phyloP scores from a whole-genome alignment of 1,284 basidiomycete genomes.

The Trichosporon faecale region DNA sequence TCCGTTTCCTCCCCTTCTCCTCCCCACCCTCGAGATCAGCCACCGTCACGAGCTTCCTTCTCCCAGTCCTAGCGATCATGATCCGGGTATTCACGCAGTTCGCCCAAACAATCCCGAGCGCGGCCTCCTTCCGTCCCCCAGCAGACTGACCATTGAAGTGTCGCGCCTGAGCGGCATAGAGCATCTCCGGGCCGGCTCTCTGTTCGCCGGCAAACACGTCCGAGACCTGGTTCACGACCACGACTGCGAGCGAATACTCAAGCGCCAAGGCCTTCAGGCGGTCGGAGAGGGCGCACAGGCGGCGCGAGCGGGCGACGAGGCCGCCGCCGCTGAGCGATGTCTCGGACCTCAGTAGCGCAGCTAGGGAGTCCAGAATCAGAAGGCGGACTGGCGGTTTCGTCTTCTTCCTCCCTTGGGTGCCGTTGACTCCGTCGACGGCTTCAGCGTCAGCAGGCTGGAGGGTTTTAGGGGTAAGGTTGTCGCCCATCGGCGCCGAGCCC shows the following conservation, averaged over 20 bases:
- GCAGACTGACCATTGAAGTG: slow-evolving; percentile 68
- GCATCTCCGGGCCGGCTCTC: slow-evolving; percentile 39
- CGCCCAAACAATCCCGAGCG: slow-evolving; percentile 83
- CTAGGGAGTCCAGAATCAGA: slow-evolving; percentile 74
- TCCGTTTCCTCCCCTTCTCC: neutral
- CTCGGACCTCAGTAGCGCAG: slow-evolving; percentile 67
- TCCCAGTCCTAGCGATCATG: slow-evolving; percentile 72
- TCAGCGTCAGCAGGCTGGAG: too few species aligned
- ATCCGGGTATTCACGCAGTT: slow-evolving; percentile 80
- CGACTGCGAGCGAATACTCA: slow-evolving; percentile 64
- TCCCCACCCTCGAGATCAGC: slow-evolving; percentile 23
- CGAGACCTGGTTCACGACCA: slow-evolving; percentile 83
- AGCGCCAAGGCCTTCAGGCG: slow-evolving; percentile 67
- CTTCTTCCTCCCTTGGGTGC: neutral
- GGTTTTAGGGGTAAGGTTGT: neutral
- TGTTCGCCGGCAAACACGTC: slow-evolving; percentile 59
- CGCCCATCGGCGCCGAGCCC: slow-evolving; percentile 5
- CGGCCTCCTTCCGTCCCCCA: slow-evolving; percentile 66
- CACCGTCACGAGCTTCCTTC: slow-evolving; percentile 60
- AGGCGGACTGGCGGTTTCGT: slow-evolving; percentile 53
- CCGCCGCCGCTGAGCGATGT: slow-evolving; percentile 50
- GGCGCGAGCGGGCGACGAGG: slow-evolving; percentile 66
- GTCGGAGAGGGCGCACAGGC: slow-evolving; percentile 64
- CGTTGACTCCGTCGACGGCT: neutral
- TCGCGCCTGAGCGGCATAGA: slow-evolving; percentile 70